Conservation (phyloP, 2,329 filamentous ascomycete genomes). For the Paecilomyces sp. region DNA sequence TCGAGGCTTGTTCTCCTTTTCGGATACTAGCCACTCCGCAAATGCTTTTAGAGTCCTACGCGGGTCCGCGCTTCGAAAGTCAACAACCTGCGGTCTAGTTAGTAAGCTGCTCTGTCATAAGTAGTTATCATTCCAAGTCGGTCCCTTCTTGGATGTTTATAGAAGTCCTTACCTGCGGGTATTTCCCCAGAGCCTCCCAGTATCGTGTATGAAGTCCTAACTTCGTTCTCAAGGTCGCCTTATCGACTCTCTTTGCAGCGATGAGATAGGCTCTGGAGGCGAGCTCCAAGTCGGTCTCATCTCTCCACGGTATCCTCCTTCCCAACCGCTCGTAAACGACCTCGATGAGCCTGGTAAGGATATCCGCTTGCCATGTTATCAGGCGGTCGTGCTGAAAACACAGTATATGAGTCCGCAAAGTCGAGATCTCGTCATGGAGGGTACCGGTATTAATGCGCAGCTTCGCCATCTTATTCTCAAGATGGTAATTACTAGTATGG, state of each 20-base stretch:
- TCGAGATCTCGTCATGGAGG: slow-evolving; percentile 16
- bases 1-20: slow-evolving; percentile 14
- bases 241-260: slow-evolving; percentile 18
- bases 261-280: slow-evolving; percentile 17
- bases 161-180: slow-evolving; percentile 17
- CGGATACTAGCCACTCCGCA: slow-evolving; percentile 22
- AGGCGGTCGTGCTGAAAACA: slow-evolving; percentile 19
- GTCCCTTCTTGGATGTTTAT: neutral
- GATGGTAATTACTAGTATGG: slow-evolving; percentile 16
- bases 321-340: slow-evolving; percentile 17
- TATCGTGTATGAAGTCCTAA: slow-evolving; percentile 19
- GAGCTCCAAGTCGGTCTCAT: slow-evolving; percentile 10
- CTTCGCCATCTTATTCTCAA: slow-evolving; percentile 16
- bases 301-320: slow-evolving; percentile 15
- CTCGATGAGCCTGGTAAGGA: slow-evolving; percentile 28
- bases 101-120: neutral
- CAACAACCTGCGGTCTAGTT: slow-evolving; percentile 15
- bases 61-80: slow-evolving; percentile 22
- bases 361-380: slow-evolving; percentile 27
- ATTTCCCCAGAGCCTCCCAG: slow-evolving; percentile 19
- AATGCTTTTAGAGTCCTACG: slow-evolving; percentile 21
- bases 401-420: slow-evolving; percentile 18
- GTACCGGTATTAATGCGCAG: slow-evolving; percentile 11
- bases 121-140: neutral
- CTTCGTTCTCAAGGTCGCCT: slow-evolving; percentile 12